Percentiles rank a stretch among this genome's conserved stretches.
Conservation (phyloP, 164 flowering plant genomes). For the Echeveria elegans region DNA sequence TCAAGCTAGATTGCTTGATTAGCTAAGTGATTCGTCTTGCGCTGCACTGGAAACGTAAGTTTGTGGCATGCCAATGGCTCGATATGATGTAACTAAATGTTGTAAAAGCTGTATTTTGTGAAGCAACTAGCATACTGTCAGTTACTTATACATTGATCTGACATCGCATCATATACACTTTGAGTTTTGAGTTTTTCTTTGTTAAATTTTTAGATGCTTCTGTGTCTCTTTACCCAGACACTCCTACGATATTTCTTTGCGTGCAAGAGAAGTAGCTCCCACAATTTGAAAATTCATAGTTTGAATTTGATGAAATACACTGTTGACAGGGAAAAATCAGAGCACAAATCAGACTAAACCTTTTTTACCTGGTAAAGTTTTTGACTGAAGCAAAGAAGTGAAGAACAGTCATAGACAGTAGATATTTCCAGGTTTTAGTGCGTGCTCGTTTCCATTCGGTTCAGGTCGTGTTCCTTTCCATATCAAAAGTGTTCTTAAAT, state of each 20-base stretch:
- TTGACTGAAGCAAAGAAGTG: too few species aligned
- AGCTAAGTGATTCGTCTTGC: not conserved
- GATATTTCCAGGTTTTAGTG: too few species aligned
- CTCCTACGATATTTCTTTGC: not conserved
- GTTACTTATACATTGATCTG: not conserved
- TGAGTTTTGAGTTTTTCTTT: too few species aligned
- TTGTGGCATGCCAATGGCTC: not conserved
- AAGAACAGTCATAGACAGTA: too few species aligned
- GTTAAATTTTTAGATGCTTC: not conserved
- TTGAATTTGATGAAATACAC: not conserved
- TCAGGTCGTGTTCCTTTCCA: not conserved
- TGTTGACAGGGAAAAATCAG: not conserved
- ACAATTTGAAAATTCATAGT: not conserved
- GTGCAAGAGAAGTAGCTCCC: not conserved
- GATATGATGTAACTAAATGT: not conserved
- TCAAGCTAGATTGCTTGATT: slow-evolving; percentile 13
- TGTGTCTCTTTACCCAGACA: too few species aligned
- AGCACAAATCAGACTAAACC: not conserved
- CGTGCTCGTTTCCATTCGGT: not conserved
- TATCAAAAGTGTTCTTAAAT: too few species aligned
- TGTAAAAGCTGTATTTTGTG: not conserved
- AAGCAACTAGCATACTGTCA: not conserved
- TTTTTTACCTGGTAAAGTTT: not conserved
- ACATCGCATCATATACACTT: not conserved
- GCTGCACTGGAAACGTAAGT: not conserved